Percentiles rank a stretch among this genome's conserved stretches.
These are phyloP conservation scores for Colletotrichum orchidophilum DNA, from an alignment of 2,329 filamentous ascomycete genomes.

Conservation along the genomic window DNA sequence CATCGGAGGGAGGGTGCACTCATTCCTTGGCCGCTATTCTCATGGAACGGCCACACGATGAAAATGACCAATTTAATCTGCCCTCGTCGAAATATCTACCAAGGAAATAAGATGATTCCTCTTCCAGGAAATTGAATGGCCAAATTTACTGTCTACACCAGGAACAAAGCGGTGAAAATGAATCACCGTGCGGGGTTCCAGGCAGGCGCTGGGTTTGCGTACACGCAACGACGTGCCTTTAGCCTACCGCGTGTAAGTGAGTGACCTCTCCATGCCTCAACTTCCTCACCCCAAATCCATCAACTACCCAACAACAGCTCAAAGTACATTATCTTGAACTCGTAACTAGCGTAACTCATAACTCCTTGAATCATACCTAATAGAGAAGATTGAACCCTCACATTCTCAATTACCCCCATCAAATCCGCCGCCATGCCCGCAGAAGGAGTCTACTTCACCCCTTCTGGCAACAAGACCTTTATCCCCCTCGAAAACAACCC, in stretches of 20 bases:
- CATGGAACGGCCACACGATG: not conserved
- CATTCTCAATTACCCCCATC: not conserved
- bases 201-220: conserved; percentile 20
- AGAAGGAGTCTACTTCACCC: conserved; percentile 39
- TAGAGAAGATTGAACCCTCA: fast-evolving
- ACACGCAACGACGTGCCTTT: not conserved
- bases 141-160: not conserved
- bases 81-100: not conserved
- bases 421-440: conserved; percentile 38
- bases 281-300: not conserved
- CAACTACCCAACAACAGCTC: not conserved
- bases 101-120: fast-evolving
- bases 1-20: not conserved
- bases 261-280: not conserved
- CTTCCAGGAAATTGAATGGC: not conserved
- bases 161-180: not conserved
- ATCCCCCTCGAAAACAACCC: conserved; percentile 70
- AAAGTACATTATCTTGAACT: not conserved
- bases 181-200: conserved; percentile 1
- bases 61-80: not conserved
- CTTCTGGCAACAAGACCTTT: conserved; percentile 45
- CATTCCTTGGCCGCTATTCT: not conserved
- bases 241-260: not conserved
- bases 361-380: too few relatives aligned
- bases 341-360: not conserved